These are phyloP conservation scores for Penicillium goetzii DNA, from an alignment of 495 filamentous ascomycete species.

Conservation along the genomic window DNA sequence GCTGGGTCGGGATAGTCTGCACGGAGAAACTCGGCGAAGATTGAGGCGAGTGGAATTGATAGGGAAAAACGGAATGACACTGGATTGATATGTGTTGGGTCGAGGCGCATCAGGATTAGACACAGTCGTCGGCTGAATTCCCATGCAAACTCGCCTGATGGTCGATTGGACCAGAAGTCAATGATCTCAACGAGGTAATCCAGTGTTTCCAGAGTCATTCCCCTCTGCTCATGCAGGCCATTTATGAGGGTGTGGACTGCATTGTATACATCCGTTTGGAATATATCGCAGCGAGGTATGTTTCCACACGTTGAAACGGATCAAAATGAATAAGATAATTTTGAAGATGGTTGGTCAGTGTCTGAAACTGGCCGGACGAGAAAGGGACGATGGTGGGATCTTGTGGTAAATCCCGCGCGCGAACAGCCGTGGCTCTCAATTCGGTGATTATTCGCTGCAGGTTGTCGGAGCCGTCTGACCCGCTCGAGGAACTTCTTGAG, in stretches of 20 bases:
- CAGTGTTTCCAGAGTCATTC: neutral
- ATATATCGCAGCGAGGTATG: neutral
- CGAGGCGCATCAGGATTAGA: neutral
- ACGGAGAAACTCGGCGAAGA: neutral
- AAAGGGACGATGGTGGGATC: neutral
- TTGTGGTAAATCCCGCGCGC: neutral
- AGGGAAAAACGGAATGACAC: neutral
- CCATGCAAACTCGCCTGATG: neutral
- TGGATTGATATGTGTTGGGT: neutral
- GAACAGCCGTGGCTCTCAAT: neutral
- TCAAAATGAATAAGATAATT: neutral
- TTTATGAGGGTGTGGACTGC: neutral
- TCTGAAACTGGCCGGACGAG: neutral
- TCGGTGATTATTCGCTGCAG: neutral
- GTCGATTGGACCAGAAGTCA: neutral
- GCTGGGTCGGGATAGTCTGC: neutral
- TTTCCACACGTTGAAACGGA: neutral
- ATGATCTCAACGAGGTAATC: neutral
- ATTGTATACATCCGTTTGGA: neutral
- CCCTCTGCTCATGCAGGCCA: neutral
- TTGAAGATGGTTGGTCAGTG: neutral
- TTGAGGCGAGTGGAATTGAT: neutral
- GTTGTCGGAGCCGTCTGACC: neutral
- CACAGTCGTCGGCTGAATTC: neutral
- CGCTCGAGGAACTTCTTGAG: neutral